Base-by-base conservation (phyloP, 768 basidiomycete species). In the Rhodotorula babjevae region DNA sequence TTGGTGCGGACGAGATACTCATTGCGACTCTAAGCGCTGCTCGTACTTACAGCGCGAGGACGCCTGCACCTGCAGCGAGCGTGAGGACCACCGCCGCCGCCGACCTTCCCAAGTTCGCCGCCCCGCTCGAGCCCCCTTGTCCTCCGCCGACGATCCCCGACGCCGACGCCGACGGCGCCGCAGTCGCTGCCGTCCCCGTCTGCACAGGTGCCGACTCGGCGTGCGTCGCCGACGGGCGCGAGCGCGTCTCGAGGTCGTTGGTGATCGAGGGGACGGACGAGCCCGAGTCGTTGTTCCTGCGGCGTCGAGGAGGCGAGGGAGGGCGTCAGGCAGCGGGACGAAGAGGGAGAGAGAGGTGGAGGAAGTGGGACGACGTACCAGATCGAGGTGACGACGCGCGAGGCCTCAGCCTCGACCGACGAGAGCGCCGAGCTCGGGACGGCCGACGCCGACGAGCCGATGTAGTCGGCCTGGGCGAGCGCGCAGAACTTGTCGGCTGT, bases 261-360 rank as follows among this genome's bases (percentile, higher is more conserved):
- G 63, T 36, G 61, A 75, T 69, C 23, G 61, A 44, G 25, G 74
- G 74, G 36, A 75, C 59, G 46, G 58, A 63, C 14, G 74, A 72
- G n/a, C 74, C 74, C 5, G 63, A 63, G 52, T 75, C 70, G 63
- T 75, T 72, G 63, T 75, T 72, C 74, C 74, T 75, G 60, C 5
- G 25, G n/a, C n/a, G n/a, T n/a, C n/a, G n/a, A n/a, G n/a, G n/a
- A 58, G 12, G 7, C 7, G 18, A 2, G 21, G 31, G 7, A 9
- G 11, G 2, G 44, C 2, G 44, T 46, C 44, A 46, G 44, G 18
- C 44, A 18, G 18, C 5, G 40, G 2, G 18, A 11, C 11, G 11
- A 11, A 33, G 36, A 23, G 27, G 0, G 16, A 16, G 33, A n/a
- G 29, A 50, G 33, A 21, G 55, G 23, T 6, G 2, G 46, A 27